Evolutionary conservation across 2,329 filamentous ascomycete species (phyloP), one percentile per base, ranked within the genome.

Genomic region (Ophiocordyceps camponoti-leonardi): DNA sequence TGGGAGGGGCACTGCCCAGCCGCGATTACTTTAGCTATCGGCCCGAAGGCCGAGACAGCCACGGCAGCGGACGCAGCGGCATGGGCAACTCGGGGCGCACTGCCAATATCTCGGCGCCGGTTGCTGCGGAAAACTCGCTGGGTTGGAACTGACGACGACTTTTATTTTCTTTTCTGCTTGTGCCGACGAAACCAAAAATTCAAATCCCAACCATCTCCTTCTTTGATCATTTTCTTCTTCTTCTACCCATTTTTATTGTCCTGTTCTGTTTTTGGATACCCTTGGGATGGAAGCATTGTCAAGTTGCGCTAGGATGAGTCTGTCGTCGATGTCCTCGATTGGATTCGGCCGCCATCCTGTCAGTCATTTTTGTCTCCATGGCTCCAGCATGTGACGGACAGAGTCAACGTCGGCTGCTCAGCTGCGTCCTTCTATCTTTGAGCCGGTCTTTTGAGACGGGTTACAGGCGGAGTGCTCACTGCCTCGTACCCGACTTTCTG

Each of bases 81-180:
- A 68, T 65, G 60, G 66, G 66, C 54, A 68, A 69, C 61, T 76
- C 72, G 37, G 72, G 63, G 20, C 69, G 74, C 43, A 76, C 72
- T 4, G 71, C 72, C 41, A 71, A 81, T 63, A 94, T 95, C 60
- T 93, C 85, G 49, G 85, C 86, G 31, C 88, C 88, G 4, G 83
- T 94, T 51, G 88, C 88, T 62, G 83, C 87, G 4, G 87, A 93
- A 69, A 95, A 95, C 72, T 94, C 86, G 44, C 75, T 95, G 52
- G 88, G 88, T 56, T 95, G 88, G 88, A 94, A 93, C 69, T 95
- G 52, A 62, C 22, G 22, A 23, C 6, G 6, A 11, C n/a, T 11
- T 39, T 28, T 18, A 1, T 18, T 18, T 16, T 37, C 16, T 37
- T 18, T 16, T 37, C 30, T 6, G 3, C 23, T 8, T 26, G 4